phyloP scores from a whole-genome alignment of 495 filamentous ascomycete genomes.

The Penicillium diatomitis region DNA sequence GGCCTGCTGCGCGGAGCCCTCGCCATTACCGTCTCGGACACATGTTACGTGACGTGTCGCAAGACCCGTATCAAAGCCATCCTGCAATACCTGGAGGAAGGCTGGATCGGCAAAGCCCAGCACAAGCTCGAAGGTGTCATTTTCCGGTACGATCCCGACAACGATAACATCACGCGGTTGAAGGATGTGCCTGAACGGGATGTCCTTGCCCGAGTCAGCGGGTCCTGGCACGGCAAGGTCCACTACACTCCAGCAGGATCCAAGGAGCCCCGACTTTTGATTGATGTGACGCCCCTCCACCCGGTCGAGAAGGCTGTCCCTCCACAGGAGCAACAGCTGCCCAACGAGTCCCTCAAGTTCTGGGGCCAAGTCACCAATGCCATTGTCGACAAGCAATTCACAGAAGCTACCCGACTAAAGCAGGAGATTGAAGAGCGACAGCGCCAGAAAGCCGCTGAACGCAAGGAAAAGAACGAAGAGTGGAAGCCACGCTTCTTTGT shows the following conservation, averaged over 20 bases:
- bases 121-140: conserved; percentile 87
- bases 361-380: conserved; percentile 82
- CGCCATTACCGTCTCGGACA: conserved; percentile 78
- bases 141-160: conserved; percentile 75
- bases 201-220: conserved; percentile 73
- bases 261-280: conserved; percentile 61
- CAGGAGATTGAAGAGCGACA: conserved; percentile 88
- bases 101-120: conserved; percentile 85
- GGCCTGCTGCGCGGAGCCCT: conserved; percentile 77
- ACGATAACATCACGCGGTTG: conserved; percentile 66
- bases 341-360: conserved; percentile 83
- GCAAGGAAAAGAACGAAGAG: conserved; percentile 52
- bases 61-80: conserved; percentile 87
- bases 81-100: conserved; percentile 84
- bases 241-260: conserved; percentile 52
- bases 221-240: conserved; percentile 70
- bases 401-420: conserved; percentile 76
- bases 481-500: conserved; percentile 93
- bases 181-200: conserved; percentile 80
- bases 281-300: conserved; percentile 74
- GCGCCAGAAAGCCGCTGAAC: conserved; percentile 69
- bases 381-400: conserved; percentile 77
- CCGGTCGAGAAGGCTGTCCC: conserved; percentile 72
- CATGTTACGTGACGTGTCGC: conserved; percentile 75
- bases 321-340: conserved; percentile 63